These are phyloP conservation scores for Sophora flavescens DNA, from an alignment of 306 rosid genomes.

Conservation along the genomic window DNA sequence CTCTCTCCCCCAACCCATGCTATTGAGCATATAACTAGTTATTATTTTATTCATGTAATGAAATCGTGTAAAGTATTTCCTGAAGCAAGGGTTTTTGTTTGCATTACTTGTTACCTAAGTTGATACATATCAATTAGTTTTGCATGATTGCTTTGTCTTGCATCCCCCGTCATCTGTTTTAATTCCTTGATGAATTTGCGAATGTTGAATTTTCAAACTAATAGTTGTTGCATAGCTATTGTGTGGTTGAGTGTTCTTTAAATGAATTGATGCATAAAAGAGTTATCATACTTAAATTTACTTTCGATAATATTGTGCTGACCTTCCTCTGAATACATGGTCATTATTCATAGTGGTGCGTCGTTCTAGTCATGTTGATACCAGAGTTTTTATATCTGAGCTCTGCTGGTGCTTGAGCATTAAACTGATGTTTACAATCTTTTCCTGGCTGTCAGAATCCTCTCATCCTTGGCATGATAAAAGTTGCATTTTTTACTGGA, in stretches of 20 bases:
- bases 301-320: neutral
- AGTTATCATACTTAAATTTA: slow-evolving; percentile 8
- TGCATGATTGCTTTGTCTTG: slow-evolving; percentile 4
- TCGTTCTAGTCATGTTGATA: slow-evolving; percentile 1
- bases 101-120: slow-evolving; percentile 13
- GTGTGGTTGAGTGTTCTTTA: slow-evolving; percentile 21
- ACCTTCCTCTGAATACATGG: slow-evolving; percentile 1
- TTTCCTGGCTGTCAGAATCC: slow-evolving; percentile 32
- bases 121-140: slow-evolving; percentile 25
- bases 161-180: slow-evolving; percentile 22
- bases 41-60: slow-evolving; percentile 6
- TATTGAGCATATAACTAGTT: slow-evolving; percentile 27
- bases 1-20: neutral
- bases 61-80: neutral
- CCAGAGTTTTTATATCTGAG: slow-evolving; percentile 2
- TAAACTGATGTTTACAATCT: slow-evolving; percentile 26
- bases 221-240: neutral
- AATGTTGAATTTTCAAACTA: neutral
- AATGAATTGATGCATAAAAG: slow-evolving; percentile 27
- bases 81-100: slow-evolving; percentile 10
- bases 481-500: slow-evolving; percentile 3
- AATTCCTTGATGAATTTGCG: neutral
- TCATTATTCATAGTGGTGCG: slow-evolving; percentile 2
- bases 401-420: slow-evolving; percentile 14
- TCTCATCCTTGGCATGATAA: slow-evolving; percentile 34